These are phyloP conservation scores for Pyrrhoderma noxium DNA, from an alignment of 1,284 basidiomycete species.

Conservation along the genomic window DNA sequence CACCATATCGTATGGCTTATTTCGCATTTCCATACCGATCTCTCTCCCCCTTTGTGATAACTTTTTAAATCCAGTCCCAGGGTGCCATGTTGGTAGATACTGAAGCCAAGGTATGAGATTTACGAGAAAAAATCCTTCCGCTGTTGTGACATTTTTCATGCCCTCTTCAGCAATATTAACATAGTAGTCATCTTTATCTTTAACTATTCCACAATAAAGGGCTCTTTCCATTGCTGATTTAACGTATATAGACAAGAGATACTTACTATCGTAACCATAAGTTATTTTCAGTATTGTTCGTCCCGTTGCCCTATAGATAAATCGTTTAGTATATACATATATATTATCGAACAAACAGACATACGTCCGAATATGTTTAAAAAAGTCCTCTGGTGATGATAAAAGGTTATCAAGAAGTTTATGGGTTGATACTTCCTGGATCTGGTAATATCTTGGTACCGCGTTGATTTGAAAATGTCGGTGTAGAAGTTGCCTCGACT, in stretches of 20 bases:
- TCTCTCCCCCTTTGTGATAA: conserved; percentile 47
- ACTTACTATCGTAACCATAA: conserved; percentile 12
- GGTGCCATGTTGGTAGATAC: conserved; percentile 15
- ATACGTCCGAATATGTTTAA: background rate
- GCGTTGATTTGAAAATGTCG: conserved; percentile 5
- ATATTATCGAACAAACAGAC: background rate
- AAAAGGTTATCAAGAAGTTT: conserved; percentile 2
- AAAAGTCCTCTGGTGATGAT: background rate
- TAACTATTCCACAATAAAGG: background rate
- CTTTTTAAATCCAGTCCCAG: conserved; percentile 29
- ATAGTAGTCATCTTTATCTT: conserved; percentile 16
- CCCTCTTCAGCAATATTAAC: conserved; percentile 16
- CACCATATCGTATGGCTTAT: conserved; percentile 6
- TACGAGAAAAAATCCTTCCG: conserved; percentile 12
- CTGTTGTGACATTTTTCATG: background rate
- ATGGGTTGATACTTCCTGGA: background rate
- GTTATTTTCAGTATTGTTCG: conserved; percentile 6
- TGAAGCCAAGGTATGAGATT: conserved; percentile 8
- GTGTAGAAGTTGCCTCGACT: conserved; percentile 3
- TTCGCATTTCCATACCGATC: conserved; percentile 5
- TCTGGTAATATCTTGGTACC: background rate
- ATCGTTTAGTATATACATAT: background rate
- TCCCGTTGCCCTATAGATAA: background rate
- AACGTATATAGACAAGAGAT: background rate
- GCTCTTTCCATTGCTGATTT: background rate